A percentile compares a stretch with the other conserved stretches of the same genome.
These are phyloP conservation scores for Zymoseptoria brevis DNA, from an alignment of 2,329 filamentous ascomycete species.

Conservation along the genomic window DNA sequence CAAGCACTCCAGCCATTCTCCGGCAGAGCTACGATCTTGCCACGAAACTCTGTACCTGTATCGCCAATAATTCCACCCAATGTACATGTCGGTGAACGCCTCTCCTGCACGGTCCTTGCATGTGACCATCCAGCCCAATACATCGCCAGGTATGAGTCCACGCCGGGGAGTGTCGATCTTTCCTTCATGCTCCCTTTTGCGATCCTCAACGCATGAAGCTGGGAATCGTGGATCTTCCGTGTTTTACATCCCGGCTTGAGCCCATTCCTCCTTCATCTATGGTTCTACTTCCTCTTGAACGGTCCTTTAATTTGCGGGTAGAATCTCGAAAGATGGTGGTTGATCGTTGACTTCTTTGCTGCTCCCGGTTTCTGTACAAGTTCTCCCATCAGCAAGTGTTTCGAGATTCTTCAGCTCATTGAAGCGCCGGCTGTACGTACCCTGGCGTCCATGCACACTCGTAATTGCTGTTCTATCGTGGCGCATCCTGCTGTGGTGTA, in stretches of 20 bases:
- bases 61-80: neutral
- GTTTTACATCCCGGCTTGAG: neutral
- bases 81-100: neutral
- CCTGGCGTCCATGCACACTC: conserved; percentile 71
- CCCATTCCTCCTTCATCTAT: neutral
- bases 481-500: conserved; percentile 56
- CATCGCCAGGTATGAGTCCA: neutral
- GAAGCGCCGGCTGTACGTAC: conserved; percentile 40
- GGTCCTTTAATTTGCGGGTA: conserved; percentile 65
- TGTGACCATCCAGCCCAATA: neutral
- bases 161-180: neutral
- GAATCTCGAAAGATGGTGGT: conserved; percentile 78
- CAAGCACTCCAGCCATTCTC: neutral
- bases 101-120: neutral
- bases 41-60: no score
- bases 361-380: conserved; percentile 45
- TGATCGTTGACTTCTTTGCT: conserved; percentile 69
- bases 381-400: neutral
- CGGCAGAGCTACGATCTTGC: no score
- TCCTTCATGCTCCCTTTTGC: neutral
- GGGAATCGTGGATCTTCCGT: neutral
- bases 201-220: neutral
- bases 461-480: conserved; percentile 52
- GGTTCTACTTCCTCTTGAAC: conserved; percentile 53
- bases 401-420: neutral